These are phyloP conservation scores for Trichopus zeylanicus DNA, from an alignment of 116 monocot species.

Conservation along the genomic window DNA sequence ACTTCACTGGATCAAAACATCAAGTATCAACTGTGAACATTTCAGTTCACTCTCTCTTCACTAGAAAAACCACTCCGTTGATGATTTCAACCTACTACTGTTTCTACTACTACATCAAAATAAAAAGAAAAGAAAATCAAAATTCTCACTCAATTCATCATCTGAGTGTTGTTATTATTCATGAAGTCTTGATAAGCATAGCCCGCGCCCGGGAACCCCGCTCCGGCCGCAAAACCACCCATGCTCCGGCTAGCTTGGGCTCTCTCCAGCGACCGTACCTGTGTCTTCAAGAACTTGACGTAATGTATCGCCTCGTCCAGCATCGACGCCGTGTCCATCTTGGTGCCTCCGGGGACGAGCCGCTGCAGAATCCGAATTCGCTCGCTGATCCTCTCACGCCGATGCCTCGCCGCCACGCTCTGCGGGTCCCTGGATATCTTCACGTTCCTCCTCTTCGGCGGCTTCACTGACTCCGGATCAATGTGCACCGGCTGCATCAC, in stretches of 20 bases:
- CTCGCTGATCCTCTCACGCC: slow-evolving; percentile 82
- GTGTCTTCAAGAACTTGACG: slow-evolving; percentile 40
- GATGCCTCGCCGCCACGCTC: slow-evolving; percentile 77
- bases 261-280: slow-evolving; percentile 25
- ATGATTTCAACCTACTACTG: too few species aligned
- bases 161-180: background rate
- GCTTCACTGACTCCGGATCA: slow-evolving; percentile 70
- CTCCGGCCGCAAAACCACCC: background rate
- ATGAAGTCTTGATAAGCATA: background rate
- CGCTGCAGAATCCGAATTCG: slow-evolving; percentile 70
- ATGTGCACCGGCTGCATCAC: slow-evolving; percentile 88
- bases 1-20: too few species aligned
- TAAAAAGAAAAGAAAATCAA: too few species aligned
- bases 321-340: slow-evolving; percentile 96
- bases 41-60: background rate
- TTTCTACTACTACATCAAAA: too few species aligned
- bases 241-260: slow-evolving; percentile 6
- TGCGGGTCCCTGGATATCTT: slow-evolving; percentile 83
- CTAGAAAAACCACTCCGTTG: too few species aligned
- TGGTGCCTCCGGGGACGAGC: slow-evolving; percentile 73
- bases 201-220: background rate
- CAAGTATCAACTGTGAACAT: too few species aligned
- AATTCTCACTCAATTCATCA: too few species aligned
- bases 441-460: slow-evolving; percentile 80
- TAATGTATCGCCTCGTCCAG: slow-evolving; percentile 56